phyloP scores from a whole-genome alignment of 495 filamentous ascomycete genomes.

The Aspergillus haitiensis region DNA sequence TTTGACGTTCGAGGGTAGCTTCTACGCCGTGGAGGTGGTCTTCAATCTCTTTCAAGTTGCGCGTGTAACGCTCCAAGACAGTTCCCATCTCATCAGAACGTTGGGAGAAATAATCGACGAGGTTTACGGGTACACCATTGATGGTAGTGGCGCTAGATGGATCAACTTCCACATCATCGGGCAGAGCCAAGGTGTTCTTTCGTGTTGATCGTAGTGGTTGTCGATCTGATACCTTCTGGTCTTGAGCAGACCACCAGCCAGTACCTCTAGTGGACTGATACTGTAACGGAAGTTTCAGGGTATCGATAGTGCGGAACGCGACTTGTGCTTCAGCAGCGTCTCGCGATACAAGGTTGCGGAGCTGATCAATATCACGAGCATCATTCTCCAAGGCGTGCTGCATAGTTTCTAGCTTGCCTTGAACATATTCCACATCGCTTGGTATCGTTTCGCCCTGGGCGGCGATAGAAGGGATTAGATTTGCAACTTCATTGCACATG shows the following conservation, averaged over 20 bases:
- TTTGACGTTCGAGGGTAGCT: slow-evolving; percentile 63
- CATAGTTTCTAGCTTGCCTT: slow-evolving; percentile 69
- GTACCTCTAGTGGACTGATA: slow-evolving; percentile 56
- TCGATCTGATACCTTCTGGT: slow-evolving; percentile 44
- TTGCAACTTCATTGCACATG: slow-evolving; percentile 46
- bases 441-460: slow-evolving; percentile 64
- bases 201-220: slow-evolving; percentile 43
- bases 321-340: slow-evolving; percentile 73
- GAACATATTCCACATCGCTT: slow-evolving; percentile 72
- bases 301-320: slow-evolving; percentile 73
- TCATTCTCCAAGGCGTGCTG: slow-evolving; percentile 72
- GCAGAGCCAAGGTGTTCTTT: slow-evolving; percentile 48
- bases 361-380: slow-evolving; percentile 64
- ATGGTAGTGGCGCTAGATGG: slow-evolving; percentile 38
- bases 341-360: slow-evolving; percentile 60
- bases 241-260: slow-evolving; percentile 49
- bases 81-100: slow-evolving; percentile 69
- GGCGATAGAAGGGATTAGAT: slow-evolving; percentile 58
- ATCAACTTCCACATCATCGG: slow-evolving; percentile 63
- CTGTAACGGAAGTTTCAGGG: slow-evolving; percentile 70
- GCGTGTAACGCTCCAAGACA: slow-evolving; percentile 64
- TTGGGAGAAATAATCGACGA: slow-evolving; percentile 75
- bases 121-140: slow-evolving; percentile 50
- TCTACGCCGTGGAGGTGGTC: slow-evolving; percentile 77
- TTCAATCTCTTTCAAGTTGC: slow-evolving; percentile 78